Conservation (phyloP, 306 rosid species). For the Vicia faba region DNA sequence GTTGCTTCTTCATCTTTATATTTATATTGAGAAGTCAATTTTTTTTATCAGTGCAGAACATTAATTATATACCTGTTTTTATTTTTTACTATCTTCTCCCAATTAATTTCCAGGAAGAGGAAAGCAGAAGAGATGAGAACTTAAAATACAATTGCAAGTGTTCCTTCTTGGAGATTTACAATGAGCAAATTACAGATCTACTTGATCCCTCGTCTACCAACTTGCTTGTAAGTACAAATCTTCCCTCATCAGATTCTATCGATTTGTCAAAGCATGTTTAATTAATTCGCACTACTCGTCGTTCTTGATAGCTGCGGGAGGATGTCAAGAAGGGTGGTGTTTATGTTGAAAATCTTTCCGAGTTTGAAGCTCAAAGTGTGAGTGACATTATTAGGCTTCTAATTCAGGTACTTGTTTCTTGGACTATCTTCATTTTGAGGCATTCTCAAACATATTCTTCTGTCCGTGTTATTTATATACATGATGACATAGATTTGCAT, state of each 20-base stretch:
- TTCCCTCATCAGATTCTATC: slow-evolving; percentile 26
- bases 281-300: slow-evolving; percentile 20
- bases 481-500: slow-evolving; percentile 10
- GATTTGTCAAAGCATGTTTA: slow-evolving; percentile 13
- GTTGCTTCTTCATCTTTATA: slow-evolving; percentile 28
- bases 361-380: slow-evolving; percentile 81
- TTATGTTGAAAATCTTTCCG: slow-evolving; percentile 93
- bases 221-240: slow-evolving; percentile 72
- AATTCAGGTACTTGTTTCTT: slow-evolving; percentile 58
- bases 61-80: slow-evolving; percentile 30
- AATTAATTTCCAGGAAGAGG: slow-evolving; percentile 77
- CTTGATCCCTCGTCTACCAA: slow-evolving; percentile 88
- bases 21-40: neutral
- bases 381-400: slow-evolving; percentile 80
- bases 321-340: slow-evolving; percentile 94
- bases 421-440: slow-evolving; percentile 33
- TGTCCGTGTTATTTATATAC: slow-evolving; percentile 22
- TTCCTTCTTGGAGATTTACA: slow-evolving; percentile 95
- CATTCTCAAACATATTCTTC: slow-evolving; percentile 21
- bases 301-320: slow-evolving; percentile 74
- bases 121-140: slow-evolving; percentile 84
- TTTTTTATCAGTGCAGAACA: slow-evolving; percentile 2
- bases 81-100: slow-evolving; percentile 28
- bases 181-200: slow-evolving; percentile 92
- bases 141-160: slow-evolving; percentile 92